phyloP scores from a whole-genome alignment of 352 stramenopile genomes.

The Detonula confervacea region DNA sequence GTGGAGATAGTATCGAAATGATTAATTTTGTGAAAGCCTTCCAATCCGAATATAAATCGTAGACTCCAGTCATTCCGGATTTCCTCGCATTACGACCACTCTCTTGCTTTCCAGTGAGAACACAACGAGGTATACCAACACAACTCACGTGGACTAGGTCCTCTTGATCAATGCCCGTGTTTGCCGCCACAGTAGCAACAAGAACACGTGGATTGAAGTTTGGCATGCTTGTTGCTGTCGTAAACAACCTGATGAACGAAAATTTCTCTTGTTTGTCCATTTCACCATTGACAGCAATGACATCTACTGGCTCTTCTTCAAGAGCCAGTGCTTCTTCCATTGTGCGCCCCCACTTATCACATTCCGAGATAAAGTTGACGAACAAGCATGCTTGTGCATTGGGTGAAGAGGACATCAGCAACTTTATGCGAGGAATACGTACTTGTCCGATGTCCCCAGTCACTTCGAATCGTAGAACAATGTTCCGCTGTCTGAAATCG shows the following conservation, averaged over 20 bases:
- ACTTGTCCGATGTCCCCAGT: not conserved
- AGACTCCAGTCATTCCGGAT: too few species aligned
- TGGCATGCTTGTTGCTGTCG: not conserved
- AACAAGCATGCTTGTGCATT: too few species aligned
- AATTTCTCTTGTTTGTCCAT: conserved; percentile 30
- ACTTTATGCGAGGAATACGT: not conserved
- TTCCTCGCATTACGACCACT: too few species aligned
- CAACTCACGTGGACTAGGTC: not conserved
- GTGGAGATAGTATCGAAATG: too few species aligned
- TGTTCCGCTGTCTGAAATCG: conserved; percentile 7
- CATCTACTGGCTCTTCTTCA: not conserved
- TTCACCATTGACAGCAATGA: conserved; percentile 2
- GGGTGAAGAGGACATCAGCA: too few species aligned
- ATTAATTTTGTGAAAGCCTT: too few species aligned
- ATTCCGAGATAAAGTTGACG: too few species aligned
- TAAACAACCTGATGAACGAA: conserved; percentile 2
- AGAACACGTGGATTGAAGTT: not conserved
- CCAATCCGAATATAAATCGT: too few species aligned
- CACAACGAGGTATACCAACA: conserved; percentile 1
- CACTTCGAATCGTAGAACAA: not conserved
- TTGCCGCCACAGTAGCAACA: not conserved
- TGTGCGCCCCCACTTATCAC: not conserved
- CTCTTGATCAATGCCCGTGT: conserved; percentile 16
- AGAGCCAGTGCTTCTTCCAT: not conserved
- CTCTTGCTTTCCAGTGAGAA: too few species aligned